phyloP scores from a whole-genome alignment of 108 stramenopile species.

The Ochromonas danica region DNA sequence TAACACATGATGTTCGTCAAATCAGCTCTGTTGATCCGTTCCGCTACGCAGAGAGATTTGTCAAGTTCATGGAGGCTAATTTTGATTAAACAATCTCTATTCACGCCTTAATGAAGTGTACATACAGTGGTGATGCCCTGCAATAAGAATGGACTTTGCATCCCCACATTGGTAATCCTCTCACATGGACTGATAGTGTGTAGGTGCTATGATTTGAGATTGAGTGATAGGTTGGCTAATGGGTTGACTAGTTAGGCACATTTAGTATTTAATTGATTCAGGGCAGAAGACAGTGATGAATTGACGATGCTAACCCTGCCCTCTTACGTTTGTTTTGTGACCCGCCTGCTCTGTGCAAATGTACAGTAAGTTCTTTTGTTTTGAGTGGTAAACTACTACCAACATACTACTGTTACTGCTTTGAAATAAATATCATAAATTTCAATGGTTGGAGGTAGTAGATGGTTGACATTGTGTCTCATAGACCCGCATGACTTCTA shows the following conservation, averaged over 20 bases:
- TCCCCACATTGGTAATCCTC: not conserved
- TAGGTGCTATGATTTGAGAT: not conserved
- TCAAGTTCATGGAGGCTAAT: constrained; percentile 48
- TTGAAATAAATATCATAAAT: not conserved
- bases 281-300: too few relatives aligned
- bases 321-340: too few relatives aligned
- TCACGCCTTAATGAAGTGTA: constrained; percentile 1
- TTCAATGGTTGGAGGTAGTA: not conserved
- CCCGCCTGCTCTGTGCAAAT: not conserved
- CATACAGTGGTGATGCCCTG: not conserved
- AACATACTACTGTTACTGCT: not conserved
- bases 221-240: not conserved
- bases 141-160: not conserved
- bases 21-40: constrained; percentile 54
- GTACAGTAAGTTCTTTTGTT: not conserved
- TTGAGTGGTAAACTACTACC: not conserved
- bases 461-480: not conserved
- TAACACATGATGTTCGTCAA: constrained; percentile 40
- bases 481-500: not conserved
- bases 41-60: constrained; percentile 56
- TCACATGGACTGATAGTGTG: not conserved
- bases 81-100: not conserved
- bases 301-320: too few relatives aligned
- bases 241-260: not conserved
- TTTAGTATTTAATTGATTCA: not conserved